Evolutionary conservation across 306 rosid species (phyloP).

Genomic region (Gastrolobium villosum): DNA sequence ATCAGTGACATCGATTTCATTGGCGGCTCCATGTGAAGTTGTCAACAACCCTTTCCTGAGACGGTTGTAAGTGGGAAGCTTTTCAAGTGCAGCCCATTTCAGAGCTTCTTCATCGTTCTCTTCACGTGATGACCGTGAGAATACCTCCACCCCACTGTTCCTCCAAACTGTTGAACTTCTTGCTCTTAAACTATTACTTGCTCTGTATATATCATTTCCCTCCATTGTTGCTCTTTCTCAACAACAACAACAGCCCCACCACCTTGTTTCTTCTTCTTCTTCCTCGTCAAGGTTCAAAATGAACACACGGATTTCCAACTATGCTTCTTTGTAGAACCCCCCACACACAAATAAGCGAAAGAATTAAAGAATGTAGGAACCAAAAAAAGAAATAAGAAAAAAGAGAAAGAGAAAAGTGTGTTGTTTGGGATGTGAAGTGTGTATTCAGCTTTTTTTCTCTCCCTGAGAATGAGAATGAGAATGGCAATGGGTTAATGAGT

Average conservation of each 20-base stretch:
- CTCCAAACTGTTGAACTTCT: conserved; percentile 63
- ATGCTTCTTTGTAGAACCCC: neutral
- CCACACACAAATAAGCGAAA: neutral
- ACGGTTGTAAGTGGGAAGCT: conserved; percentile 83
- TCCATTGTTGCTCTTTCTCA: conserved; percentile 53
- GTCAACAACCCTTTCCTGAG: conserved; percentile 73
- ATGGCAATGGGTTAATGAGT: neutral
- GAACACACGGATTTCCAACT: too few relatives aligned
- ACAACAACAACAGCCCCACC: neutral
- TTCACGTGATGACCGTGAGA: conserved; percentile 61
- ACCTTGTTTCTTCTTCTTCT: neutral
- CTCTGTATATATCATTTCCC: conserved; percentile 55
- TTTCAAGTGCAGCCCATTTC: conserved; percentile 80
- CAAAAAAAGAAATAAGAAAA: neutral
- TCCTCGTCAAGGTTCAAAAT: neutral
- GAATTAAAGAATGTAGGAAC: conserved; percentile 17
- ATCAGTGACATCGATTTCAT: conserved; percentile 64
- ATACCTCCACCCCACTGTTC: conserved; percentile 58
- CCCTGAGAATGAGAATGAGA: neutral
- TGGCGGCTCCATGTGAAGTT: conserved; percentile 55
- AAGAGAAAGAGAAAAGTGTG: neutral
- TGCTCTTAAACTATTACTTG: conserved; percentile 47
- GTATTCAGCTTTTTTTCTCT: neutral
- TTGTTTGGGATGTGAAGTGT: neutral
- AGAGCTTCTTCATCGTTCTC: conserved; percentile 86